A percentile compares a stretch with the other conserved stretches of the same genome.
Conservation (phyloP, 306 rosid species). For the Vigna mungo region DNA sequence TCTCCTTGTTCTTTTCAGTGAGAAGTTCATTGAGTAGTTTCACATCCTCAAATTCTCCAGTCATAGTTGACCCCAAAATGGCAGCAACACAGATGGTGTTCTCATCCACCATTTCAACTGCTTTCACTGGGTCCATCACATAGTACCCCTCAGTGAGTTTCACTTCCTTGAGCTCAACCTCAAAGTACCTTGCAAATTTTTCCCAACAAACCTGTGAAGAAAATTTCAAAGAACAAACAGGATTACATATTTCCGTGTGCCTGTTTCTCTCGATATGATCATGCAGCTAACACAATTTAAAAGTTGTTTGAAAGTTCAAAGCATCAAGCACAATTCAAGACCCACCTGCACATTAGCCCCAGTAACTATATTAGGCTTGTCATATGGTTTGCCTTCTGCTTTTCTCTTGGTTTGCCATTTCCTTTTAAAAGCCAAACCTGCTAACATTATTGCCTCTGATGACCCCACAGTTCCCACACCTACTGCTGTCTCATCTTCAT, state of each 20-base stretch:
- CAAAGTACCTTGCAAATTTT: slow-evolving; percentile 92
- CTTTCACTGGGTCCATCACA: slow-evolving; percentile 91
- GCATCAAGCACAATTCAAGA: slow-evolving; percentile 21
- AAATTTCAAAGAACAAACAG: slow-evolving; percentile 3
- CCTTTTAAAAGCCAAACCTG: slow-evolving; percentile 89
- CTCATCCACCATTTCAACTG: slow-evolving; percentile 90
- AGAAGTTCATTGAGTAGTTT: slow-evolving; percentile 80
- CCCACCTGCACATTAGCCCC: slow-evolving; percentile 93
- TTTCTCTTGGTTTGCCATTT: slow-evolving; percentile 84
- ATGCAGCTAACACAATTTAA: neutral
- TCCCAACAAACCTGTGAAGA: slow-evolving; percentile 95
- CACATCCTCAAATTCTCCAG: slow-evolving; percentile 92
- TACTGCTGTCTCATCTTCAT: slow-evolving; percentile 68
- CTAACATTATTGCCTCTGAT: slow-evolving; percentile 98
- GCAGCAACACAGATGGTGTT: slow-evolving; percentile 97
- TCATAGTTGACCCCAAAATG: slow-evolving; percentile 86
- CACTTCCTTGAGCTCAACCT: slow-evolving; percentile 95
- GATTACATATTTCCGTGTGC: too few species aligned
- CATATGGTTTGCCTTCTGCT: slow-evolving; percentile 71
- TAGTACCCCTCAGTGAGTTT: slow-evolving; percentile 79
- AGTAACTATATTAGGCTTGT: slow-evolving; percentile 91
- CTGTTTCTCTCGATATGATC: neutral
- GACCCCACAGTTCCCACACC: slow-evolving; percentile 96
- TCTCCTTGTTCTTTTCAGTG: slow-evolving; percentile 64
- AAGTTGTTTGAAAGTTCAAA: neutral